phyloP scores from a whole-genome alignment of 768 basidiomycete species.

The Amyloporia xantha region DNA sequence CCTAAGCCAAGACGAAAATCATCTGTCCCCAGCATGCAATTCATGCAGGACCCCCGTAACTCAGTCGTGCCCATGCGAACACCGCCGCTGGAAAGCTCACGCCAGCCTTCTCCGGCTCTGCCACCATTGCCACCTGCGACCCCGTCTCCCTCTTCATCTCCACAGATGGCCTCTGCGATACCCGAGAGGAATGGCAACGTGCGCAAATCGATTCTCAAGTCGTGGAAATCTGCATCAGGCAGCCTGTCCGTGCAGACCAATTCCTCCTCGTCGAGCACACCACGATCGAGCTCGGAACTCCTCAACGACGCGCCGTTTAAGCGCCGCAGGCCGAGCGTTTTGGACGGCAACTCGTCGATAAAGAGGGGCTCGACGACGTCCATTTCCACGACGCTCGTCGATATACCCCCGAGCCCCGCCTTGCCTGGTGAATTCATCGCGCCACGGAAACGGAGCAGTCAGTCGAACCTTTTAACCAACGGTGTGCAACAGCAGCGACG shows the following conservation, averaged over 20 bases:
- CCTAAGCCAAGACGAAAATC: conserved; percentile 33
- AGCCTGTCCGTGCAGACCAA: conserved; percentile 13
- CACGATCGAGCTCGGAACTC: conserved; percentile 27
- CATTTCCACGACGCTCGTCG: conserved; percentile 28
- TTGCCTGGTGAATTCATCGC: conserved; percentile 35
- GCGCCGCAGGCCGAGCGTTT: conserved; percentile 39
- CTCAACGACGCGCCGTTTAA: conserved; percentile 35
- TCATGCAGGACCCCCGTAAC: conserved; percentile 72
- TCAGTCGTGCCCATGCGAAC: conserved; percentile 34
- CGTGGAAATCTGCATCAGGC: conserved; percentile 46
- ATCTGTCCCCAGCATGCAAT: conserved; percentile 44
- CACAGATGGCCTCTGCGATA: conserved; percentile 14
- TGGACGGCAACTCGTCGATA: conserved; percentile 25
- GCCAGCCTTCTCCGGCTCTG: conserved; percentile 13
- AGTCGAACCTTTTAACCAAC: conserved; percentile 14
- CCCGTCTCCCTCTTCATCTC: conserved; percentile 14
- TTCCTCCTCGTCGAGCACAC: conserved; percentile 18
- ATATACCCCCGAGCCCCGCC: conserved; percentile 59
- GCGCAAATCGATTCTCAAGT: conserved; percentile 70
- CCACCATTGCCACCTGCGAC: conserved; percentile 18
- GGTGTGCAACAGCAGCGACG: conserved; percentile 7
- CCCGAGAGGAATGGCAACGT: conserved; percentile 35
- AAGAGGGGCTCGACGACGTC: conserved; percentile 25
- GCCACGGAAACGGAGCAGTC: conserved; percentile 18
- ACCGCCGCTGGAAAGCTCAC: conserved; percentile 15